Evolutionary conservation across 2,329 filamentous ascomycete species (phyloP), one percentile per base, ranked within the genome.

Genomic region (Pseudocercospora fuligena): DNA sequence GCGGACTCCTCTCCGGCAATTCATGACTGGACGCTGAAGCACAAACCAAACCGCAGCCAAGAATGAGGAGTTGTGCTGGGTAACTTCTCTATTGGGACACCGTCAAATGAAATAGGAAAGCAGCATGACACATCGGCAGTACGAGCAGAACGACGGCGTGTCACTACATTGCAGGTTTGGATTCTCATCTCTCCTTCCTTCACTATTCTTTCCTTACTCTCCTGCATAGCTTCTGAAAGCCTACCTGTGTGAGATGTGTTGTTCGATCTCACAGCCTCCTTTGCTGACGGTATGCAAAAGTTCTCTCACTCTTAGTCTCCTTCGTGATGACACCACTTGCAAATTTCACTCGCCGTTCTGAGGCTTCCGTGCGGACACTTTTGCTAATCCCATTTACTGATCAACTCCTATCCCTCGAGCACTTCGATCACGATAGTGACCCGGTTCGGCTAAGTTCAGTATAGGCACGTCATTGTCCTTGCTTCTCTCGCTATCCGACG

Each of bases 341-440:
- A 31, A 53, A 27, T 27, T 56, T 56, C 51, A 33, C 51, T 56
- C 51, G 51, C 51, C 51, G 51, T 56, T 56, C 51, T 56, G 51
- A 56, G 51, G 51, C 27, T 56, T 56, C n/a, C 51, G 23, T 56
- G 51, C 51, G 27, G 51, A 56, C 27, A 56, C 27, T 23, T 56
- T 56, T 56, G 51, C 51, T 31, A 33, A 56, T 56, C 27, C 27
- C 51, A 56, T 29, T 33, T n/a, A 21, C 51, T 31, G 23, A 31
- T 16, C 27, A 29, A n/a, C 23, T 31, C 7, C 16, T 56, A 5
- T 11, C 16, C 23, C 27, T 31, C 11, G 27, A 27, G 14, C 16
- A 3, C 25, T 25, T 29, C 47, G 25, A 14, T 54, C 14, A 25
- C 9, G 25, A 31, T 6, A 4, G 11, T 23, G 21, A 29, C 27